Evolutionary conservation across 306 rosid species (phyloP), one percentile per base, ranked within the genome.

Genomic region (Ochetophila trinervis): DNA sequence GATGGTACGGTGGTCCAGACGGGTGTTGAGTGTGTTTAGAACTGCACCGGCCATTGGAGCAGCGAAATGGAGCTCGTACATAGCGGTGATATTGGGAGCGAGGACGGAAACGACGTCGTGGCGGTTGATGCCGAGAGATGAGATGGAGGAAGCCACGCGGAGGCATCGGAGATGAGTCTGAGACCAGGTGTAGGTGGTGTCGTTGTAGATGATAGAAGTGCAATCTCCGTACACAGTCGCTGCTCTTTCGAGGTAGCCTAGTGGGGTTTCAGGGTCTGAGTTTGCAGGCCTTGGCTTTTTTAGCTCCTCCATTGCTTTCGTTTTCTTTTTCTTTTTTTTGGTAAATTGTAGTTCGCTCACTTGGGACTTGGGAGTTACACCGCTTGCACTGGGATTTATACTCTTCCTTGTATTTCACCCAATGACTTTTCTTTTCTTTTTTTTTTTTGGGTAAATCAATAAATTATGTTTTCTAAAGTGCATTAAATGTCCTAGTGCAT

Each of bases 41-140:
- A 84, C 18, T 0, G 84, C 91, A 32, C 93, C 91, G 57, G 93
- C 5, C 86, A 89, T 86, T 47, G 96, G 93, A 27, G 84, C 80
- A 45, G 96, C 88, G 55, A 64, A 1, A 85, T 49, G 53, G 14
- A 49, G 53, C 53, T 84, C 0, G 96, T 93, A 30, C 94, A 90
- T 12, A 91, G 94, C 40, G 89, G 53, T 19, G 3, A 49, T 15
- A 15, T 49, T 49, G n/a, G 53, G 53, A 16, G 53, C 53, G 53
- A 49, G 20, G 20, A 49, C 53, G 53, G 53, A 49, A 4, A 49
- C 53, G 20, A 49, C 20, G 6, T 49, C 4, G 53, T 16, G 17
- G 1, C 1, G 12, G 1, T n/a, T 49, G 86, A 86, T 65, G 4
- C 87, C 83, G 61, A 83, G 54, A 19, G 85, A 78, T 42, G 62